A percentile compares a stretch with the other conserved stretches of the same genome.
phyloP scores from a whole-genome alignment of 495 filamentous ascomycete species.

The Terfezia boudieri region DNA sequence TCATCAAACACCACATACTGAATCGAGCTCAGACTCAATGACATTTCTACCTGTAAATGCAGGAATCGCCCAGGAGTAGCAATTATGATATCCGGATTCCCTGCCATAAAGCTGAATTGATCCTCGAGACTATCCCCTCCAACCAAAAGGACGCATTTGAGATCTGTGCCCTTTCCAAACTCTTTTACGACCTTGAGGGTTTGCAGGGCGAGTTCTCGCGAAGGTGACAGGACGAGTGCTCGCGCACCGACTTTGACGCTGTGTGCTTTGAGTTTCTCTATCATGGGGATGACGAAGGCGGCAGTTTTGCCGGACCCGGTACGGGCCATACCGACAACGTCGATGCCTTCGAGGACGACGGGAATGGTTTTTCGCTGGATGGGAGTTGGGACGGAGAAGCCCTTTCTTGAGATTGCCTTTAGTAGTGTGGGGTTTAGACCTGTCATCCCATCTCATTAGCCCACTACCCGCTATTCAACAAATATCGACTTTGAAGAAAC shows the following conservation, averaged over 20 bases:
- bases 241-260: slow-evolving; percentile 64
- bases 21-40: slow-evolving; percentile 62
- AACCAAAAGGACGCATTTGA: slow-evolving; percentile 70
- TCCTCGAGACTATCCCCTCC: slow-evolving; percentile 93
- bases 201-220: slow-evolving; percentile 78
- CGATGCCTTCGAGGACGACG: slow-evolving; percentile 61
- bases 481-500: not conserved
- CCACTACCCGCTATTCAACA: not conserved
- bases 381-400: slow-evolving; percentile 84
- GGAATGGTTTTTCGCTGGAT: slow-evolving; percentile 96
- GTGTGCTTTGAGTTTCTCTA: slow-evolving; percentile 79
- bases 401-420: slow-evolving; percentile 76
- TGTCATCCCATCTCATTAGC: slow-evolving; percentile 9
- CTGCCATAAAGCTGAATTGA: slow-evolving; percentile 78
- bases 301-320: slow-evolving; percentile 95
- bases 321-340: slow-evolving; percentile 93
- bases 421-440: slow-evolving; percentile 57
- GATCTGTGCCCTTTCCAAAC: slow-evolving; percentile 67
- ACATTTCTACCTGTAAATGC: slow-evolving; percentile 91
- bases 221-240: slow-evolving; percentile 72
- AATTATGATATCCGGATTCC: slow-evolving; percentile 57
- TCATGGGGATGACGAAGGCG: slow-evolving; percentile 94
- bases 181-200: slow-evolving; percentile 94
- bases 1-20: slow-evolving; percentile 92
- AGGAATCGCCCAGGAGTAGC: slow-evolving; percentile 89